Conservation (phyloP, 768 basidiomycete species). For the Inosperma sp. region DNA sequence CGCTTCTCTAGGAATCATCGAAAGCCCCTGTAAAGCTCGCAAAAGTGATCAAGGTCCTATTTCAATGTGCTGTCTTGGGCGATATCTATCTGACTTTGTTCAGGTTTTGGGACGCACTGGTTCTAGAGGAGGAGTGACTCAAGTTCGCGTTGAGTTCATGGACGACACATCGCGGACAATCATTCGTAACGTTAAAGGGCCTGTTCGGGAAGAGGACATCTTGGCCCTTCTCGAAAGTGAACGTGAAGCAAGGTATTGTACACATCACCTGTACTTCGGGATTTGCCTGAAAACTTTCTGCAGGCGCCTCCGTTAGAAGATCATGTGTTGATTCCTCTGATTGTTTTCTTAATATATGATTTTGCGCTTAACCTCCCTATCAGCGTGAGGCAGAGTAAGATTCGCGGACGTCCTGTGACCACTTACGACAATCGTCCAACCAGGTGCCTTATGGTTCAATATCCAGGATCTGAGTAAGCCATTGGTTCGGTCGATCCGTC, state of each 20-base stretch:
- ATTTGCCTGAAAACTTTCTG: neutral
- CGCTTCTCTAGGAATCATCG: conserved; percentile 63
- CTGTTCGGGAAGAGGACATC: conserved; percentile 94
- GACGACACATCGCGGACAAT: conserved; percentile 94
- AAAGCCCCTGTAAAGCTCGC: conserved; percentile 96
- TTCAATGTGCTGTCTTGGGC: neutral
- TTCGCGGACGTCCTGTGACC: no score
- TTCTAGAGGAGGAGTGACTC: conserved; percentile 97
- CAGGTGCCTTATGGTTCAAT: no score
- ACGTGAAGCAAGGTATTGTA: conserved; percentile 94
- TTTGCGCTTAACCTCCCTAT: neutral
- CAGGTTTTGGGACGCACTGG: conserved; percentile 98
- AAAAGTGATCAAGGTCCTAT: conserved; percentile 85
- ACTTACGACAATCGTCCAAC: no score
- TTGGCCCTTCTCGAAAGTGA: conserved; percentile 95
- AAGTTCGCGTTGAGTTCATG: conserved; percentile 99
- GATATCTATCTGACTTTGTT: no score
- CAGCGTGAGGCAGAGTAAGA: no score
- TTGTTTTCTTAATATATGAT: no score
- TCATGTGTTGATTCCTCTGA: neutral
- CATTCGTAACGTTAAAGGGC: conserved; percentile 99
- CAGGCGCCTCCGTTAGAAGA: conserved; percentile 38
- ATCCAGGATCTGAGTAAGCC: no score
- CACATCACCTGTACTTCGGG: neutral
- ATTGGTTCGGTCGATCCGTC: no score